Conservation (phyloP, 306 rosid species). For the Pyrus communis region DNA sequence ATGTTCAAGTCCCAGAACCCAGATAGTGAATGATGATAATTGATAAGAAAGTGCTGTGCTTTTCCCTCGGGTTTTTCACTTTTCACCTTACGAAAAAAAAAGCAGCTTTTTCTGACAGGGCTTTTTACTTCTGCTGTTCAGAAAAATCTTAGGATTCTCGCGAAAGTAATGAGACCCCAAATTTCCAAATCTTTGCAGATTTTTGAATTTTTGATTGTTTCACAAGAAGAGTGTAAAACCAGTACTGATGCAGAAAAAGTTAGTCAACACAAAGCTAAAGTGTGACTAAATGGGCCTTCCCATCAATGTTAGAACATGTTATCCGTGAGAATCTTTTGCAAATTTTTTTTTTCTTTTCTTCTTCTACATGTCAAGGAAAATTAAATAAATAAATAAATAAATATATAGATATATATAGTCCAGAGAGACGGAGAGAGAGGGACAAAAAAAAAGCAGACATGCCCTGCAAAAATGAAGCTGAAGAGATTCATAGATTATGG, state of each 20-base stretch:
- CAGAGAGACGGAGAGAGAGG: no score
- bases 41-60: neutral
- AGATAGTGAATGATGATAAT: neutral
- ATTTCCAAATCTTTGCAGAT: neutral
- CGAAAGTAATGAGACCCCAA: neutral
- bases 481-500: neutral
- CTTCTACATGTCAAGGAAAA: no score
- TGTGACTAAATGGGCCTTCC: slow-evolving; percentile 20
- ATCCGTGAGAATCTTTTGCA: neutral
- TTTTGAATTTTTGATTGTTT: neutral
- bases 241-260: neutral
- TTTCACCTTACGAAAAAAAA: neutral
- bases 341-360: neutral
- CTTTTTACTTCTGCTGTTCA: neutral
- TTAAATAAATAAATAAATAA: fast-evolving
- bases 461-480: neutral
- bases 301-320: slow-evolving; percentile 19
- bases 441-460: neutral
- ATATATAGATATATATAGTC: no score
- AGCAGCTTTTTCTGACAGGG: neutral
- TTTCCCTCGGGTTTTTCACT: neutral
- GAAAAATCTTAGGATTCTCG: neutral
- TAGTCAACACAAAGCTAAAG: neutral
- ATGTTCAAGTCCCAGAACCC: neutral
- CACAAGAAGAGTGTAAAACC: slow-evolving; percentile 10